phyloP scores from a whole-genome alignment of 495 filamentous ascomycete genomes.

The Melanomma pulvis-pyrius region DNA sequence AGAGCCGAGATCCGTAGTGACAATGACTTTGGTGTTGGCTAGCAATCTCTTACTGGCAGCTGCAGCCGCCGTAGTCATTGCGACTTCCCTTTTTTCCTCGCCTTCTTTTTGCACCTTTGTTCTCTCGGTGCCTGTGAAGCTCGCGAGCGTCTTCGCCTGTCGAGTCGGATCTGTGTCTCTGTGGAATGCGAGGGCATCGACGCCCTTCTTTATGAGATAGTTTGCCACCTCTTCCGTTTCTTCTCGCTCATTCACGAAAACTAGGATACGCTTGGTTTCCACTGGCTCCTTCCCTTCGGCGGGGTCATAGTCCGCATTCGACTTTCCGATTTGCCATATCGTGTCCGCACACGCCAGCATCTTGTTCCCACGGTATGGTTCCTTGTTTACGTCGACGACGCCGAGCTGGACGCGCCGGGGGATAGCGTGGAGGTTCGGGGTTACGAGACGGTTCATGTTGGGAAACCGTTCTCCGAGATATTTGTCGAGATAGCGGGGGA shows the following conservation, averaged over 20 bases:
- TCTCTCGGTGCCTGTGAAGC: conserved; percentile 66
- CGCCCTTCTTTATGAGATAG: conserved; percentile 80
- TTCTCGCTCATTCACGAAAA: conserved; percentile 97
- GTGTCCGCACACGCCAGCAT: conserved; percentile 88
- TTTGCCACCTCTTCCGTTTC: conserved; percentile 77
- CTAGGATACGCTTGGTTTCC: conserved; percentile 84
- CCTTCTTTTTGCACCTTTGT: conserved; percentile 34
- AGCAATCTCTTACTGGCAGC: conserved; percentile 44
- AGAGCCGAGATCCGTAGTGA: conserved; percentile 90
- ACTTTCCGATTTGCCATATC: conserved; percentile 90
- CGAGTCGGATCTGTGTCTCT: conserved; percentile 75
- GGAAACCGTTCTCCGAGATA: conserved; percentile 82
- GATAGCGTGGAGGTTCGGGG: conserved; percentile 93
- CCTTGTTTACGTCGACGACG: conserved; percentile 84
- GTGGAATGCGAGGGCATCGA: conserved; percentile 80
- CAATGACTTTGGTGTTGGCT: conserved; percentile 82
- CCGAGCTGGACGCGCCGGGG: conserved; percentile 92
- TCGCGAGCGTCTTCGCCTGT: conserved; percentile 71
- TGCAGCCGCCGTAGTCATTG: not conserved
- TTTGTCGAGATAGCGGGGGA: conserved; percentile 82
- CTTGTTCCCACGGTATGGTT: conserved; percentile 90
- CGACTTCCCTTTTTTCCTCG: conserved; percentile 34
- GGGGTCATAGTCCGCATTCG: conserved; percentile 56
- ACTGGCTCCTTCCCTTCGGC: conserved; percentile 50
- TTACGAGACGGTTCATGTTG: conserved; percentile 79